Evolutionary conservation across 169 alveolate species (phyloP), one percentile per base, ranked within the genome.

Genomic region (Cryptosporidium viatorum): DNA sequence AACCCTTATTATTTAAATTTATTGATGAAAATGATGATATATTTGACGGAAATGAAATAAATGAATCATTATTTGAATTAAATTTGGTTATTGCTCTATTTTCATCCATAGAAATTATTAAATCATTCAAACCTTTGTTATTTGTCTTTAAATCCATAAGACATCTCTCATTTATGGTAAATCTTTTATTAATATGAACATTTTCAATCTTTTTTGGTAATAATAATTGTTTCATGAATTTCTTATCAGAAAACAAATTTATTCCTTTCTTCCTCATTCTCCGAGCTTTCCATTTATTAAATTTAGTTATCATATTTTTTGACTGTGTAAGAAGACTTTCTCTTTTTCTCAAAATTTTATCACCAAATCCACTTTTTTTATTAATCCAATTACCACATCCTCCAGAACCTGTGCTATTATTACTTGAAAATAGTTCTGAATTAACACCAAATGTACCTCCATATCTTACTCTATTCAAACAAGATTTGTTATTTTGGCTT

Each of bases 161-260:
- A 14, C 23, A 41, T 21, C 39, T 70, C 50, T 41, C 62, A 29
- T 70, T 31, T 3, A 70, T 70, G 3, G 62, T 70, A 23, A 70
- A 48, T 23, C 84, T 43, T 43, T 50, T 70, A 37, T 31, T 70
- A 23, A 70, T 51, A 3, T 70, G 84, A 45, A 70, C 26, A 70
- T 70, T 51, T 26, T 70, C 58, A 51, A 48, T 23, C 48, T 70
- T 70, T 70, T 70, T 70, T 26, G 84, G 84, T 8, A 70, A 58
- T 23, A 70, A 50, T 12, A 48, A 50, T 37, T 70, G 84, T 5
- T 58, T 50, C 51, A 70, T 70, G 12, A 43, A 70, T 41, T 70
- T 70, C 62, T 70, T 70, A 70, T 70, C 62, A 4, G 84, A 70
- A 43, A 45, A 70, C n/a, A 48, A 26, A 21, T 50, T 70, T 39